phyloP scores from a whole-genome alignment of 2,329 filamentous ascomycete genomes.

The Chaetomium strumarium region DNA sequence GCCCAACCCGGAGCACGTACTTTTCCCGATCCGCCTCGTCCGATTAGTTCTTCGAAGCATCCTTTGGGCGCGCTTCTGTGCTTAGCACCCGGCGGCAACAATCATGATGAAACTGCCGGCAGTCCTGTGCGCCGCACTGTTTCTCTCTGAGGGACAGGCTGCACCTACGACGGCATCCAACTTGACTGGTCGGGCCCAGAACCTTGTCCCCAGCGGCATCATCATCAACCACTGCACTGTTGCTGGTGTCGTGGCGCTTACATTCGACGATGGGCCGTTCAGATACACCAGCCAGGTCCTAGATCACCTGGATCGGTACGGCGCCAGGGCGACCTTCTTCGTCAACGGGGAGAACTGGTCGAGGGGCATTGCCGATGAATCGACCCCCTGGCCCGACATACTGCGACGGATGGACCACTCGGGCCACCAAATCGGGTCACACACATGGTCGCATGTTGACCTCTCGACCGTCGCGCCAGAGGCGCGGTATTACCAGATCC shows the following conservation, averaged over 20 bases:
- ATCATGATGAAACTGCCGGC: neutral
- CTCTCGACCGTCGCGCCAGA: slow-evolving; percentile 23
- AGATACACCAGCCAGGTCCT: slow-evolving; percentile 31
- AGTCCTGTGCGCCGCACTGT: slow-evolving; percentile 9
- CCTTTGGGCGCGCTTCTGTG: neutral
- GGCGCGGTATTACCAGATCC: slow-evolving; percentile 27
- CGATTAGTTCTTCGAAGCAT: slow-evolving; percentile 2
- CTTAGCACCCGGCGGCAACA: slow-evolving; percentile 1
- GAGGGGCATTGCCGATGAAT: slow-evolving; percentile 27
- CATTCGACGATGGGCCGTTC: slow-evolving; percentile 34
- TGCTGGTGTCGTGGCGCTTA: slow-evolving; percentile 32
- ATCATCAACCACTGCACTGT: slow-evolving; percentile 25
- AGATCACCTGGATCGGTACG: slow-evolving; percentile 28
- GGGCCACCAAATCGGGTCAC: slow-evolving; percentile 35
- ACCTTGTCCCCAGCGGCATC: slow-evolving; percentile 14
- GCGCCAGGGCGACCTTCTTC: slow-evolving; percentile 34
- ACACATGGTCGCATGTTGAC: slow-evolving; percentile 33
- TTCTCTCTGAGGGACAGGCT: slow-evolving; percentile 8
- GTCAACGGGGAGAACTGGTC: slow-evolving; percentile 30
- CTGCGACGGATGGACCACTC: slow-evolving; percentile 29
- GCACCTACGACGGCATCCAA: slow-evolving; percentile 4
- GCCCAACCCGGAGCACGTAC: neutral
- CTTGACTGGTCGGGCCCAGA: slow-evolving; percentile 1
- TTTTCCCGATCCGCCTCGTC: neutral
- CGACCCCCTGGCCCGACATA: slow-evolving; percentile 20